Percentiles rank a stretch among this genome's conserved stretches.
Conservation (phyloP, 2,329 filamentous ascomycete species). For the Colletotrichum sp. region DNA sequence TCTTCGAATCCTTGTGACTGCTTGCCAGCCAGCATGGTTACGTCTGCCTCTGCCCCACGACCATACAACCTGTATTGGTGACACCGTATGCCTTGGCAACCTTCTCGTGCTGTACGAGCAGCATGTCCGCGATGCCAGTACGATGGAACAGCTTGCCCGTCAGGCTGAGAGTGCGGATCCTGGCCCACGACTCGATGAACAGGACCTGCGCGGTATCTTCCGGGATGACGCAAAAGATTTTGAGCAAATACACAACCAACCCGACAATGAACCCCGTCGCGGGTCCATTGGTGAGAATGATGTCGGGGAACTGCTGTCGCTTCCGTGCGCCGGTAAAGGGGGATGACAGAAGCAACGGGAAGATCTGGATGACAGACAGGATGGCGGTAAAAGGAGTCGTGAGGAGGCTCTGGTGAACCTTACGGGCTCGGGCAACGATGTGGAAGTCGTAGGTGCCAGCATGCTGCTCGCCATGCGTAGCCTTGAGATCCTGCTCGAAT, state of each 20-base stretch:
- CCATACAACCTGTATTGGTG: conserved; percentile 41
- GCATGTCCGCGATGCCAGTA: conserved; percentile 71
- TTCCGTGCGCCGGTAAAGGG: conserved; percentile 25
- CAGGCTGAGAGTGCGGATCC: conserved; percentile 81
- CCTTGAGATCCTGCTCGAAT: conserved; percentile 39
- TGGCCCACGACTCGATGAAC: conserved; percentile 93
- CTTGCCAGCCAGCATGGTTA: background rate
- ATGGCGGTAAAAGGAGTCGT: conserved; percentile 75
- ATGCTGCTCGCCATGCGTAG: conserved; percentile 21
- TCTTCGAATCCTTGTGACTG: background rate
- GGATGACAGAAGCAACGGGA: conserved; percentile 56
- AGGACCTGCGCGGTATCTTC: conserved; percentile 71
- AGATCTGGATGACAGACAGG: conserved; percentile 66
- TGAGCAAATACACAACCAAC: conserved; percentile 52
- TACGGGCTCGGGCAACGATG: conserved; percentile 76
- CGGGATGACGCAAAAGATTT: conserved; percentile 48
- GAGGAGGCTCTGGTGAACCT: conserved; percentile 79
- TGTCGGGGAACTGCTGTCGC: conserved; percentile 62
- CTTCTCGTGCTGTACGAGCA: conserved; percentile 81
- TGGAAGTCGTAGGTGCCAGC: conserved; percentile 66
- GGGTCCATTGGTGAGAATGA: conserved; percentile 87
- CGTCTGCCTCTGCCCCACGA: conserved; percentile 20
- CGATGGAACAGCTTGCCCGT: conserved; percentile 78
- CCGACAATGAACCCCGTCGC: conserved; percentile 83
- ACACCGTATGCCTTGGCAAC: conserved; percentile 56